These are phyloP conservation scores for Euphorbia celastroides DNA, from an alignment of 441 rosid species.

Conservation along the genomic window DNA sequence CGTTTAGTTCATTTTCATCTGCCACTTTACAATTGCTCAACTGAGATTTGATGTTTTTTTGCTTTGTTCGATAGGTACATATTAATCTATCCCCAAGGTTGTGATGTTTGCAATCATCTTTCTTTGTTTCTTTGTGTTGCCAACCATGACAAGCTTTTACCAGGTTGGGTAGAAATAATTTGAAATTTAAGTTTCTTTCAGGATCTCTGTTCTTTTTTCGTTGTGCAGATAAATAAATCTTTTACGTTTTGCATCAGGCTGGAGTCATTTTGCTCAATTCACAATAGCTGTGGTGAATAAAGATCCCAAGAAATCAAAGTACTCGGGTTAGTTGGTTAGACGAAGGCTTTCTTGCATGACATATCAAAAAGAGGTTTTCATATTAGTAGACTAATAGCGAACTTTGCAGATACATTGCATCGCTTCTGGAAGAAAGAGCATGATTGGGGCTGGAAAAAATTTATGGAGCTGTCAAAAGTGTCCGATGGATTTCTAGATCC, in stretches of 20 bases:
- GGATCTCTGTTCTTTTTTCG: constrained; percentile 5
- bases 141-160: constrained; percentile 94
- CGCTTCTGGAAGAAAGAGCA: constrained; percentile 99
- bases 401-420: constrained; percentile 75
- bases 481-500: constrained; percentile 80
- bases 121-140: constrained; percentile 97
- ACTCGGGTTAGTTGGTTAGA: constrained; percentile 61
- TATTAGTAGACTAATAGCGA: constrained; percentile 24
- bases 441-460: constrained; percentile 99
- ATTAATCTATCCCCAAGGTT: constrained; percentile 95
- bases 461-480: constrained; percentile 83
- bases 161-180: constrained; percentile 47
- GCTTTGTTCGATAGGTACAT: constrained; percentile 67
- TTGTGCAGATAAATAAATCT: constrained; percentile 10
- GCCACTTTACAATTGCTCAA: not conserved
- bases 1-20: not conserved
- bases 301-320: constrained; percentile 81
- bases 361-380: constrained; percentile 8
- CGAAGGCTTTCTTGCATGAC: constrained; percentile 8
- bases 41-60: constrained; percentile 14
- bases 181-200: constrained; percentile 5
- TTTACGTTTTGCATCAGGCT: constrained; percentile 46
- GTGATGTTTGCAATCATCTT: constrained; percentile 96
- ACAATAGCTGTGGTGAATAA: constrained; percentile 94
- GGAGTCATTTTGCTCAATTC: constrained; percentile 99